Base-by-base conservation (phyloP, 257 asterid genomes). In the Capsicum pubescens region DNA sequence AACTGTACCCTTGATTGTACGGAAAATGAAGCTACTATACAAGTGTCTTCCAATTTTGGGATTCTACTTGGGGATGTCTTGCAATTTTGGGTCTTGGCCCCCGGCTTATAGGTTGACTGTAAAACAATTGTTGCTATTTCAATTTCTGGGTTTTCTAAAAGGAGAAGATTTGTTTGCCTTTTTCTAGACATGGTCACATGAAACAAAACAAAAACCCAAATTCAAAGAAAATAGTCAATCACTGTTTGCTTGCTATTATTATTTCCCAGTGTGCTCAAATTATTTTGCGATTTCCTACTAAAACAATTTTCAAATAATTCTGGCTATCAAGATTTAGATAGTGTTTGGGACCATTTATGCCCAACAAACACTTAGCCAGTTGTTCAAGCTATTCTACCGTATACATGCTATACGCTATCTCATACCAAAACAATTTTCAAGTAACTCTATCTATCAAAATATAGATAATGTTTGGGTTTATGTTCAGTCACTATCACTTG, bases 151-250 rank as follows among this genome's bases (percentile, higher is more conserved):
- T 56, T 44, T 83, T 86, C 64, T 36, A 17, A 64, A 83, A 83
- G 19, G 64, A 9, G 77, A 83, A 39, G 7, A 50, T 9, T 78
- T 79, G 74, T 63, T 79, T 83, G 74, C 82, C 82, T 63, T 86
- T 83, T 86, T 39, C 17, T 8, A 83, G 69, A 79, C 84, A 79
- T 6, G 17, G 7, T 50, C 86, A 86, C 86, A 83, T 86, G 88
- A 86, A 77, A 83, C 56, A 50, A 19, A 67, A 39, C 56, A 26
- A 76, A 66, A 76, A 21, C 6, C 15, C 32, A 74, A 16, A 48
- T 44, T 80, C 48, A 39, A 79, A 84, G 32, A 13, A 42, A 74
- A 12, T 15, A 50, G 61, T 21, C 44, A 50, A 74, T 50, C 19
- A 21, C 14, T 35, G 7, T 14, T 35, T 35, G 72, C 7, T 14